These are phyloP conservation scores for Agarophyton chilense DNA, from an alignment of 23 red algal species.

Conservation along the genomic window DNA sequence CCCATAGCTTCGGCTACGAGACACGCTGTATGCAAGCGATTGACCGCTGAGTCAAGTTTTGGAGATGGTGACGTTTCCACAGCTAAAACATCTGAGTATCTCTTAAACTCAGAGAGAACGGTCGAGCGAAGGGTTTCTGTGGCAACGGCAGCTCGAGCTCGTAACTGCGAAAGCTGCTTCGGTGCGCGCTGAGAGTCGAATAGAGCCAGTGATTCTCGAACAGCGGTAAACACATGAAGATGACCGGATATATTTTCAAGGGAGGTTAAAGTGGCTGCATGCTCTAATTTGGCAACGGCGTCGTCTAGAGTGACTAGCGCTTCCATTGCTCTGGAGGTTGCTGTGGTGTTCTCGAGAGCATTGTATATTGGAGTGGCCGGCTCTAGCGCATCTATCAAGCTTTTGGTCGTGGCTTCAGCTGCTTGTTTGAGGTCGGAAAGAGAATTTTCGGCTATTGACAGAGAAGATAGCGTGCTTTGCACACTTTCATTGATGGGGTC, in stretches of 20 bases:
- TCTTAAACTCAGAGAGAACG: slow-evolving; percentile 49
- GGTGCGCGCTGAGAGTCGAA: slow-evolving; percentile 14
- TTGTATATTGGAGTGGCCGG: slow-evolving; percentile 29
- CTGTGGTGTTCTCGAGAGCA: slow-evolving; percentile 50
- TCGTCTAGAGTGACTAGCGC: slow-evolving; percentile 41
- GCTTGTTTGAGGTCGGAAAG: slow-evolving; percentile 36
- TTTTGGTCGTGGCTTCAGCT: slow-evolving; percentile 28
- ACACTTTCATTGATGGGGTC: slow-evolving; percentile 1
- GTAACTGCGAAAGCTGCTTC: slow-evolving; percentile 16
- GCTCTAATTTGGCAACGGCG: slow-evolving; percentile 40
- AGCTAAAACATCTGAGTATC: slow-evolving; percentile 46
- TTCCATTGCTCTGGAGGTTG: slow-evolving; percentile 37
- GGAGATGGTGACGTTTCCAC: not conserved
- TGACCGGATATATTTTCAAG: slow-evolving; percentile 1
- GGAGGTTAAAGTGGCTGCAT: slow-evolving; percentile 4
- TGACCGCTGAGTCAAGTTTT: slow-evolving; percentile 50
- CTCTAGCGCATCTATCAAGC: slow-evolving; percentile 35
- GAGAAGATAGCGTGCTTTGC: slow-evolving; percentile 1
- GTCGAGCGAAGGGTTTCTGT: slow-evolving; percentile 36
- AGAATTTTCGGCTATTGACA: not conserved
- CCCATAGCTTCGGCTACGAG: slow-evolving; percentile 56
- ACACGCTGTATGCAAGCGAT: slow-evolving; percentile 54
- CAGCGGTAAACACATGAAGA: slow-evolving; percentile 27
- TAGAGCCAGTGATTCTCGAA: slow-evolving; percentile 4
- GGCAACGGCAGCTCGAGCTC: slow-evolving; percentile 64